These are phyloP conservation scores for Echria macrotheca DNA, from an alignment of 495 filamentous ascomycete genomes.

Conservation along the genomic window DNA sequence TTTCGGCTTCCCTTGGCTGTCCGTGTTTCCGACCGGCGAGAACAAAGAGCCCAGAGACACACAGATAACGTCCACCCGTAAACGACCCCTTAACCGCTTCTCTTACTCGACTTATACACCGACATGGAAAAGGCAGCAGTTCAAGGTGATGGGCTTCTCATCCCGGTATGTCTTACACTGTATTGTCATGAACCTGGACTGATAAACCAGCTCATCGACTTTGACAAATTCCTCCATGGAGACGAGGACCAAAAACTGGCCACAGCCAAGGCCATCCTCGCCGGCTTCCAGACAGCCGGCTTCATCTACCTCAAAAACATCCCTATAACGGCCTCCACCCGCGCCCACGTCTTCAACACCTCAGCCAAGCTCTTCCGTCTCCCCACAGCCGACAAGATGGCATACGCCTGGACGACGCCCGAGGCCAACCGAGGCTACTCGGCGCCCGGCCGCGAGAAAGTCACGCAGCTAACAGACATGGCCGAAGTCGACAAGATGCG, in stretches of 20 bases:
- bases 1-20: too few species aligned
- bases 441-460: constrained; percentile 71
- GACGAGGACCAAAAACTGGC: constrained; percentile 54
- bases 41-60: too few species aligned
- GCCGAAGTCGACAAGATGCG: constrained; percentile 56
- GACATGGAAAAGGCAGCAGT: constrained; percentile 53
- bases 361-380: constrained; percentile 76
- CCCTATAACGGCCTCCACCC: constrained; percentile 56
- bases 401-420: constrained; percentile 63
- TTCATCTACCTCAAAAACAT: constrained; percentile 88
- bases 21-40: too few species aligned
- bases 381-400: constrained; percentile 63
- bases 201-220: constrained; percentile 72
- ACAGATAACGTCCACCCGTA: too few species aligned
- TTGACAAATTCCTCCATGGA: constrained; percentile 66
- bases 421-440: constrained; percentile 76
- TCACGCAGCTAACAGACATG: constrained; percentile 51
- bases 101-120: not conserved
- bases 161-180: constrained; percentile 50
- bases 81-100: too few species aligned
- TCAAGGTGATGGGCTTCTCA: constrained; percentile 59
- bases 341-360: constrained; percentile 58
- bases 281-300: constrained; percentile 78
- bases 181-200: not conserved
- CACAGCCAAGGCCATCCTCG: constrained; percentile 65